phyloP scores from a whole-genome alignment of 2,329 filamentous ascomycete species.

The Dothistroma pini region DNA sequence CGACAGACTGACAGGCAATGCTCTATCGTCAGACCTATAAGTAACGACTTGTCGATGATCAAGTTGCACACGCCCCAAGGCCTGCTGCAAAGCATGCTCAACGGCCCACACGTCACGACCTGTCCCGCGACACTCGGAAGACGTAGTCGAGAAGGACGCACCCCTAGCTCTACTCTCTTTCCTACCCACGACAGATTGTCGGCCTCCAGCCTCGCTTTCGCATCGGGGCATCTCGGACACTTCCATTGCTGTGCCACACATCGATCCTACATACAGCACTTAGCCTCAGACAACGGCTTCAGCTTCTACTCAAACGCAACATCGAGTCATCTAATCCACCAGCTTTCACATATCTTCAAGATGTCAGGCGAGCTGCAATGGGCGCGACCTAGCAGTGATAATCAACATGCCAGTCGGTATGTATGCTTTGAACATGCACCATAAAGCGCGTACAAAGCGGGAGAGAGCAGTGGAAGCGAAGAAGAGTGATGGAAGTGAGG shows the following conservation, averaged over 20 bases:
- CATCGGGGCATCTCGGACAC: not conserved
- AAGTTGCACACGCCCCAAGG: too few species aligned
- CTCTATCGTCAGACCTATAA: too few species aligned
- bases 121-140: too few species aligned
- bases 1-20: too few species aligned
- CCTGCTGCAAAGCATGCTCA: too few species aligned
- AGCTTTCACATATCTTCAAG: not conserved
- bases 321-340: not conserved
- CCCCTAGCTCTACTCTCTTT: too few species aligned
- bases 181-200: not conserved
- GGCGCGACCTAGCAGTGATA: not conserved
- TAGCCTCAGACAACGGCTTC: not conserved
- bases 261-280: not conserved
- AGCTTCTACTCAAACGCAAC: not conserved
- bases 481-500: not conserved
- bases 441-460: not conserved
- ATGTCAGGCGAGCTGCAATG: not conserved
- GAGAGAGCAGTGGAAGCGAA: not conserved
- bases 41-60: too few species aligned
- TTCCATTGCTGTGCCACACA: not conserved
- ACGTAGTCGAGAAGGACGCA: too few species aligned
- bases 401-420: not conserved
- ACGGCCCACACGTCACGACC: too few species aligned
- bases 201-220: not conserved
- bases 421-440: not conserved